A percentile compares a stretch with the other conserved stretches of the same genome.
Evolutionary conservation across 192 early-diverging fungal genomes (phyloP).

Genomic region (Chytriomyces hyalinus): DNA sequence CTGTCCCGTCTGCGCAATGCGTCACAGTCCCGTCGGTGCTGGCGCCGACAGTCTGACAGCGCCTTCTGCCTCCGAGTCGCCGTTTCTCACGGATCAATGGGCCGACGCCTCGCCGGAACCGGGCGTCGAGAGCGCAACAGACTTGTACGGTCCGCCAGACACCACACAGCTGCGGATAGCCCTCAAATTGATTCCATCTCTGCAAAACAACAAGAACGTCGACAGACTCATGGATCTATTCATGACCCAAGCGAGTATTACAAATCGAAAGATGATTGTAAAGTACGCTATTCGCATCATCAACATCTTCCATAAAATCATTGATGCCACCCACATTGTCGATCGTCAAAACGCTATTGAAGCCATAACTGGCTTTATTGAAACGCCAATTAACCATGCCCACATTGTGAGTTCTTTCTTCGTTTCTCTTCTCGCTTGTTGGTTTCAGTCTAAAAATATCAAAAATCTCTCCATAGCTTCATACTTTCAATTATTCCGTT

Average conservation of each 20-base stretch:
- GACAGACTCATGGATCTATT: conserved; percentile 24
- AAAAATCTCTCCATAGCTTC: background rate
- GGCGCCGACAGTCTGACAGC: background rate
- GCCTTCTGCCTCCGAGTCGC: background rate
- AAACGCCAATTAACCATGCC: background rate
- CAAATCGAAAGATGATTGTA: background rate
- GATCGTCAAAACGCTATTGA: conserved; percentile 16
- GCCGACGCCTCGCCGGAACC: background rate
- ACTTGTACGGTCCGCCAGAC: conserved; percentile 29
- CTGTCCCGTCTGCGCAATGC: too few species aligned
- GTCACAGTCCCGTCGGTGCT: too few species aligned
- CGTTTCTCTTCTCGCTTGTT: too few species aligned
- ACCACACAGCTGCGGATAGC: conserved; percentile 5
- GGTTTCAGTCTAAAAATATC: too few species aligned
- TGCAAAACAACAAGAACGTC: conserved; percentile 1
- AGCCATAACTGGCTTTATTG: background rate
- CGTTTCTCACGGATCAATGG: background rate
- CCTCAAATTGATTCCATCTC: conserved; percentile 1
- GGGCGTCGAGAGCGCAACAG: background rate
- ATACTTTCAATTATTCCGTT: background rate
- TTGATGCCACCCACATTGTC: background rate
- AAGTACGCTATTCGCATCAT: background rate
- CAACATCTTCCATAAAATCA: background rate
- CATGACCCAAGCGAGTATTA: background rate
- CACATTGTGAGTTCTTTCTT: background rate